Evolutionary conservation across 495 filamentous ascomycete species (phyloP), one percentile per base, ranked within the genome.

Genomic region (Penicillium turbatum): DNA sequence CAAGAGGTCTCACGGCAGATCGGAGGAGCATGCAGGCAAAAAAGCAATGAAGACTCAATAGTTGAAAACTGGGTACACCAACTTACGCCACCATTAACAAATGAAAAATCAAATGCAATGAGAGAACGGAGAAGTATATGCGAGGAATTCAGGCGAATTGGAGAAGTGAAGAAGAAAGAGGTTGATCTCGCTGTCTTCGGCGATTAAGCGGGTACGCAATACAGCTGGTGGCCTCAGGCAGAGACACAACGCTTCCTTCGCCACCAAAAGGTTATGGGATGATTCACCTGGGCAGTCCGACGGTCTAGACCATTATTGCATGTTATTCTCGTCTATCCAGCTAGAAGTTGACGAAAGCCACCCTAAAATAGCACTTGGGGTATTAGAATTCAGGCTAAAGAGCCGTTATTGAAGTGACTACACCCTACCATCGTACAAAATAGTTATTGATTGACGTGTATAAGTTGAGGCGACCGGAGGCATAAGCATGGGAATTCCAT

Each of bases 1-100:
- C 31, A 48, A 54, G 41, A 59, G 53, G 64, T 65, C 56, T 57
- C 61, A 62, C 64, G 36, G 54, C 59, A 67, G 64, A 44, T 60
- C 53, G 54, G 51, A 57, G n/a, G 36, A 11, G 15, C 37, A 60
- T 64, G 64, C 61, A 64, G 56, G 55, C 44, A 60, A 64, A 66
- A 24, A 64, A 60, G 63, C 63, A 66, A 62, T 49, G 30, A 56
- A 45, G 46, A 43, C 26, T 53, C 36, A 63, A 59, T 50, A 57
- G 38, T 57, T 48, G 15, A 24, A 52, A 47, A 40, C 40, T 43
- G 54, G 35, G 57, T 51, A 64, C 58, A 62, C 61, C 58, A 12
- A 16, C 35, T 19, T 3, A 5, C 27, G 15, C 19, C 12, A n/a
- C 17, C 21, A 30, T 21, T 19, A 49, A 30, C 26, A 19, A 37